phyloP scores from a whole-genome alignment of 805 yeast genomes.

The Lipomyces lipofer region DNA sequence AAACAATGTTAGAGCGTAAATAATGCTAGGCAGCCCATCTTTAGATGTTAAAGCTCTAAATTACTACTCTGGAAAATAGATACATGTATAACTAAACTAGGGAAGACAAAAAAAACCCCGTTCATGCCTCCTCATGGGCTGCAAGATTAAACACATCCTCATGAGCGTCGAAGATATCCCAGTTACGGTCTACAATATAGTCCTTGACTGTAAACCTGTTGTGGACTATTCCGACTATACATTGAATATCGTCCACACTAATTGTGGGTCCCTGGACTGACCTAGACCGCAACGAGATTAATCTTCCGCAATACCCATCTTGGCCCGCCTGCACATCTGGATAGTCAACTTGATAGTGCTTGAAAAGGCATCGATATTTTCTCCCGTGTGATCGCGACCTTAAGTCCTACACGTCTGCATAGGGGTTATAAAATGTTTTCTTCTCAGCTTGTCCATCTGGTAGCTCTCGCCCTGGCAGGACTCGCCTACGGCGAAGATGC shows the following conservation, averaged over 20 bases:
- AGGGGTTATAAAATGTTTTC: no score
- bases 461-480: no score
- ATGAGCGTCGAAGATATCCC: not conserved
- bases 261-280: not conserved
- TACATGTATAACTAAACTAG: no score
- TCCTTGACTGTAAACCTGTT: not conserved
- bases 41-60: not conserved
- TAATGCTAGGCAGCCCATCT: no score
- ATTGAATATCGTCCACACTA: not conserved
- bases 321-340: not conserved
- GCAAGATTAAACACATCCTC: not conserved
- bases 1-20: not conserved
- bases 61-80: no score
- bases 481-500: no score
- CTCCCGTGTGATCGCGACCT: no score
- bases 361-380: no score
- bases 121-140: not conserved
- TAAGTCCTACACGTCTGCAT: no score
- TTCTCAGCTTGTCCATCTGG: no score
- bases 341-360: no score
- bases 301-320: not conserved
- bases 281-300: not conserved
- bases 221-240: not conserved
- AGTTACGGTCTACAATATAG: not conserved
- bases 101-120: no score